Base-by-base conservation (phyloP, 2,329 filamentous ascomycete species). In the Knoxdaviesia proteae region DNA sequence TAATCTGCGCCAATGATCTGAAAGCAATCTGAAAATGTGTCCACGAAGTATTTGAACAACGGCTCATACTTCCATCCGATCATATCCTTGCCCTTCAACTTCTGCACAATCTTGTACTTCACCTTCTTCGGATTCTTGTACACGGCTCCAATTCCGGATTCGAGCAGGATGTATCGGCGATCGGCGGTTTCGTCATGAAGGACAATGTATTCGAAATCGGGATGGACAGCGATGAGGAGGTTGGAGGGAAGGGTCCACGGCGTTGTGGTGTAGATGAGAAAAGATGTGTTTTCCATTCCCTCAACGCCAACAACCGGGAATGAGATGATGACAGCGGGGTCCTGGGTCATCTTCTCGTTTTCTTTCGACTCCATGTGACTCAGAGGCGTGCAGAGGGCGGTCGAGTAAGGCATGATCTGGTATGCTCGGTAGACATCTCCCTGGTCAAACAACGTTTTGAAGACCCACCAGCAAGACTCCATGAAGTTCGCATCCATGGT, bases 231-330 rank as follows among this genome's bases (percentile, higher is more conserved):
- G 39, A 90, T 68, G 7, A 70, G 76, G 32, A 71, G 66, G 59
- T 88, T 79, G n/a, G 80, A 84, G 7, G 82, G 82, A 40, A 90
- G 61, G 2, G 82, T 87, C 82, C 81, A 64, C 2, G 82, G 81
- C 1, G 82, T 87, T 7, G 82, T 88, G 11, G 79, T 83, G 74
- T 49, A 54, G 7, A 48, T 47, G 7, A 52, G 37, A 6, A 54
- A 42, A 6, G 76, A 83, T 35, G 75, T 77, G 41, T 83, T 64
- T 42, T 81, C 61, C 44, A 61, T 67, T 9, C 74, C 80, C 44
- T 70, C 63, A 7, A 77, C 67, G 20, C 77, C 67, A 10, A 80
- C 50, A 4, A 84, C 63, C 29, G 78, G 79, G 55, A 84, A 84
- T 3, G 73, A 69, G 32, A 84, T 74, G 11, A 84, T 74, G 37